These are phyloP conservation scores for Chimonanthus salicifolius DNA, from an alignment of 164 flowering plant genomes.

Conservation along the genomic window DNA sequence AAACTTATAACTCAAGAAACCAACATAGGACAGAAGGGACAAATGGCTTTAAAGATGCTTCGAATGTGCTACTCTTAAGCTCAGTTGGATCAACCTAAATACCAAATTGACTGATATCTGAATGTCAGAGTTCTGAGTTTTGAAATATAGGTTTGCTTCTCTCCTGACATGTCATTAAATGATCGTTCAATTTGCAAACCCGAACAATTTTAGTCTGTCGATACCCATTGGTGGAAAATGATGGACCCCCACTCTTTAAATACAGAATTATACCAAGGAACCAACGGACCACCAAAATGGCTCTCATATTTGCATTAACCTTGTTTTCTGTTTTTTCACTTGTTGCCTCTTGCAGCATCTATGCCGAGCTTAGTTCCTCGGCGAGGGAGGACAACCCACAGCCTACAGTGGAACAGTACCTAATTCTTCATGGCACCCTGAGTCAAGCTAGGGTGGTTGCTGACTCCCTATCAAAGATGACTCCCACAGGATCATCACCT, in stretches of 20 bases:
- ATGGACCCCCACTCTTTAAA: neutral
- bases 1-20: no score
- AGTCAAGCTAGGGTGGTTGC: slow-evolving; percentile 43
- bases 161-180: neutral
- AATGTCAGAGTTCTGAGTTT: neutral
- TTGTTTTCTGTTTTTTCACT: neutral
- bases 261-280: neutral
- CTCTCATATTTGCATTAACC: neutral
- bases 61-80: no score
- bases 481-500: slow-evolving; percentile 34
- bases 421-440: slow-evolving; percentile 55
- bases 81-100: no score
- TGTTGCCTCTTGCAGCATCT: slow-evolving; percentile 43
- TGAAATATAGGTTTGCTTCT: neutral
- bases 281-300: neutral
- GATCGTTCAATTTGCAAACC: neutral
- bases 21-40: no score
- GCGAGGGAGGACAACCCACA: slow-evolving; percentile 34
- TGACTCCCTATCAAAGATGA: slow-evolving; percentile 54
- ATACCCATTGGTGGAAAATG: neutral
- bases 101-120: neutral
- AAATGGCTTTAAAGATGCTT: no score
- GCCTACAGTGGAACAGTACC: slow-evolving; percentile 58
- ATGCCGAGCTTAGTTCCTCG: slow-evolving; percentile 55
- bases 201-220: neutral